Conservation (phyloP, 1,139 yeast genomes). For the Yamadazyma atlantica region DNA sequence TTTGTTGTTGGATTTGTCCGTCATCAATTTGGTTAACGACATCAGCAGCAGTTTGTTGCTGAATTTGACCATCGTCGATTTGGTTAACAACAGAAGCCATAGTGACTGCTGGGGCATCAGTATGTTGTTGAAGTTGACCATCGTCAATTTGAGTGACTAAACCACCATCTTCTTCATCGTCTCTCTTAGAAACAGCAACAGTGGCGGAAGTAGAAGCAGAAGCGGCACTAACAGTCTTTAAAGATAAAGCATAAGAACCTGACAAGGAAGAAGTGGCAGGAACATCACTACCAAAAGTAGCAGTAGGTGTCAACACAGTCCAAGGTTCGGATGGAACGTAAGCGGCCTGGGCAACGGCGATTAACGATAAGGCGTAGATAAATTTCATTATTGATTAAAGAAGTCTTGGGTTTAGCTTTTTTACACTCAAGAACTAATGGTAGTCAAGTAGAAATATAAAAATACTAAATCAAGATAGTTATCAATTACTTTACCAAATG, state of each 20-base stretch:
- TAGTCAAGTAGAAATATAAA: conserved; percentile 2
- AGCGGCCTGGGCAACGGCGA: conserved; percentile 20
- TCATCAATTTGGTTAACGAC: conserved; percentile 38
- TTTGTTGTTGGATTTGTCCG: conserved; percentile 42
- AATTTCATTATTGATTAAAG: conserved; percentile 13
- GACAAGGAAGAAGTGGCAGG: conserved; percentile 19
- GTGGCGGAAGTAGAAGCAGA: conserved; percentile 20
- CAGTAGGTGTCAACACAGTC: conserved; percentile 33
- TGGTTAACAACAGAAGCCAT: conserved; percentile 30
- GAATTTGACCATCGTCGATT: conserved; percentile 37
- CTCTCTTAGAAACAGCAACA: conserved; percentile 16
- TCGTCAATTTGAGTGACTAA: conserved; percentile 41
- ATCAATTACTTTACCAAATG: conserved; percentile 1
- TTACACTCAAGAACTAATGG: background rate
- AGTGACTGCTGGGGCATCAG: too few relatives aligned
- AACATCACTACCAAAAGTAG: conserved; percentile 26
- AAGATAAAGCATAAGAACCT: conserved; percentile 19
- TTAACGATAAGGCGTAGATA: conserved; percentile 9
- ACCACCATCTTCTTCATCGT: conserved; percentile 22
- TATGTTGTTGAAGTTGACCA: conserved; percentile 42
- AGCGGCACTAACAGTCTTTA: conserved; percentile 21
- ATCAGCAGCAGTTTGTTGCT: conserved; percentile 28
- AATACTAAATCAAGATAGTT: background rate
- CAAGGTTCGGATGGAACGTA: conserved; percentile 21
- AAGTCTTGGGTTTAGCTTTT: too few relatives aligned